Conservation (phyloP, 2,329 filamentous ascomycete genomes). For the Coleophoma eucalyptorum region DNA sequence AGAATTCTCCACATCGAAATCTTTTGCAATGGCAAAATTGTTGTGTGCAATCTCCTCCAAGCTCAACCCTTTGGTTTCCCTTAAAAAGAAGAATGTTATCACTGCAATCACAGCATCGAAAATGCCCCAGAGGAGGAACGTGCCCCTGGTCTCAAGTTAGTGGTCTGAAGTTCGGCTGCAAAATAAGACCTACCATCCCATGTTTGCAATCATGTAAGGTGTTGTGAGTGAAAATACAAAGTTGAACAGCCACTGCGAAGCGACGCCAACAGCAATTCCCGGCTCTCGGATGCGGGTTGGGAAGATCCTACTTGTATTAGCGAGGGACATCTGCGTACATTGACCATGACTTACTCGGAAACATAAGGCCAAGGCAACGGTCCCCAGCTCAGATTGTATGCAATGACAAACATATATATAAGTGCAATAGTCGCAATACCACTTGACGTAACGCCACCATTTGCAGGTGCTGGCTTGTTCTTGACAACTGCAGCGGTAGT, state of each 20-base stretch:
- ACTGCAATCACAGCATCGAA: slow-evolving; percentile 37
- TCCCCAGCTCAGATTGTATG: slow-evolving; percentile 47
- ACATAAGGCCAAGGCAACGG: slow-evolving; percentile 47
- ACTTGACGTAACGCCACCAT: slow-evolving; percentile 30
- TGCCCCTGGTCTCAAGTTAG: slow-evolving; percentile 17
- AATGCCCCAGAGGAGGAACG: slow-evolving; percentile 40
- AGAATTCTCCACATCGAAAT: background rate
- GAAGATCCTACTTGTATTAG: slow-evolving; percentile 37
- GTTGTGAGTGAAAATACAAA: slow-evolving; percentile 45
- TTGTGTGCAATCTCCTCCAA: slow-evolving; percentile 49
- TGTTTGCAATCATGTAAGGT: slow-evolving; percentile 43
- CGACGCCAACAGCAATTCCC: slow-evolving; percentile 45
- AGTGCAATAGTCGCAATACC: slow-evolving; percentile 47
- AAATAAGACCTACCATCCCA: slow-evolving; percentile 31
- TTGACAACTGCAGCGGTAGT: slow-evolving; percentile 41
- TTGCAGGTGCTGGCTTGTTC: slow-evolving; percentile 26
- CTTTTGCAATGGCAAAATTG: slow-evolving; percentile 3
- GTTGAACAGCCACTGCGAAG: slow-evolving; percentile 48
- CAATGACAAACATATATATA: slow-evolving; percentile 52
- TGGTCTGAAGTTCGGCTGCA: background rate
- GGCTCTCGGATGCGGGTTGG: slow-evolving; percentile 44
- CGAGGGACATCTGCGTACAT: background rate
- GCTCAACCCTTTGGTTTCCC: slow-evolving; percentile 66
- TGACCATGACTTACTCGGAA: slow-evolving; percentile 28
- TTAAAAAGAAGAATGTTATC: slow-evolving; percentile 49